Evolutionary conservation across 2,329 filamentous ascomycete species (phyloP), one percentile per base, ranked within the genome.

Genomic region (Chaetomiaceae sp.): DNA sequence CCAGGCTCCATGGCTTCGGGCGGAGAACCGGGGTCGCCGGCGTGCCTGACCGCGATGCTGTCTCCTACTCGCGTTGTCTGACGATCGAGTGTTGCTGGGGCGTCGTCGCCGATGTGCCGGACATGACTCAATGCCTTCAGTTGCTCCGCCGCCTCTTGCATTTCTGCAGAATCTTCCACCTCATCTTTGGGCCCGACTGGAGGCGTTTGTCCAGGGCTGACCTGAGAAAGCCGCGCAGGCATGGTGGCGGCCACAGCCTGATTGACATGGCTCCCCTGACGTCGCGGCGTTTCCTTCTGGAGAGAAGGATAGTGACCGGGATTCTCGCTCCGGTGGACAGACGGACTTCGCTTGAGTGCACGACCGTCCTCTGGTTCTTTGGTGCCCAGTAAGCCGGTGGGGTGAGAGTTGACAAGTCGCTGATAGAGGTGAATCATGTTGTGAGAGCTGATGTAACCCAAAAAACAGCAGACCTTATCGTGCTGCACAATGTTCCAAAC

Each of bases 111-210:
- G 16, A 74, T 64, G 55, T 80, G 80, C 2, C 81, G 76, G 48
- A 85, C 76, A 61, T 86, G 81, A 59, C 82, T 85, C 37, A 86
- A 66, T 1, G 82, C 82, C 61, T 85, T 85, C 5, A 86, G 72
- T 65, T 85, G 82, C 62, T 85, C 82, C 4, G 82, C 82, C 18
- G 82, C 82, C 65, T 85, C 81, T 60, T 85, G 80, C 80, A 86
- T 85, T 67, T 86, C 82, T 8, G 79, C 81, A n/a, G 82, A 82
- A 52, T 85, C 82, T 62, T 84, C 81, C 4, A 75, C 77, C 30
- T 79, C 74, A 25, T 77, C 68, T 53, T 77, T 76, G 29, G 67
- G 65, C 2, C 69, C 67, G 13, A 66, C 60, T 40, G 56, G 58
- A 2, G 66, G 71, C 2, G 65, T 55, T 48, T 71, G 70, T 14